Evolutionary conservation across 2,329 filamentous ascomycete genomes (phyloP).

Genomic region (Exserohilum rostratum): DNA sequence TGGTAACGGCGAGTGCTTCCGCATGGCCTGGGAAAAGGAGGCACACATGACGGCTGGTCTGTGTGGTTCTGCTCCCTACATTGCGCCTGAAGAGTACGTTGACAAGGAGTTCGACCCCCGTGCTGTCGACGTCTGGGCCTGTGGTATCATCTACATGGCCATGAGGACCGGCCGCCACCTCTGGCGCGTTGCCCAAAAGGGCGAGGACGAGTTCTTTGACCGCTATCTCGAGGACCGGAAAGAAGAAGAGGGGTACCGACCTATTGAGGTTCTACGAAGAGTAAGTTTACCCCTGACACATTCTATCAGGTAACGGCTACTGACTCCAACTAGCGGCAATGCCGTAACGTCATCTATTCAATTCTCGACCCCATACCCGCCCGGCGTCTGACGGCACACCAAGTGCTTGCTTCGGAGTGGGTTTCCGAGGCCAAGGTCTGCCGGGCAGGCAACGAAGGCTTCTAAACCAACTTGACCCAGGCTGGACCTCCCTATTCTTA

Average conservation of each 20-base stretch:
- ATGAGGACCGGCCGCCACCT: slow-evolving; percentile 96
- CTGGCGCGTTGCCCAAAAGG: slow-evolving; percentile 95
- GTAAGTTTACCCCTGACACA: slow-evolving; percentile 62
- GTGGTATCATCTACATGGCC: slow-evolving; percentile 99
- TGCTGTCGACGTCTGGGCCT: slow-evolving; percentile 98
- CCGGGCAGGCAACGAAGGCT: slow-evolving; percentile 93
- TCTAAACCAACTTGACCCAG: slow-evolving; percentile 58
- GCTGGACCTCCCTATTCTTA: slow-evolving; percentile 17
- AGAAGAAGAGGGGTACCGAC: slow-evolving; percentile 93
- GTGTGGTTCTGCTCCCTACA: slow-evolving; percentile 95
- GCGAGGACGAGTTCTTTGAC: slow-evolving; percentile 96
- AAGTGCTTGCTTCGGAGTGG: slow-evolving; percentile 98
- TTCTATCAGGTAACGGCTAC: neutral
- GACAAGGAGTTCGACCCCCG: slow-evolving; percentile 96
- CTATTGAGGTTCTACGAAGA: slow-evolving; percentile 92
- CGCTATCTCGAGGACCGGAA: slow-evolving; percentile 91
- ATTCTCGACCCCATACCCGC: slow-evolving; percentile 94
- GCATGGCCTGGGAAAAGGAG: slow-evolving; percentile 99
- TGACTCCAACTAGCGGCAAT: slow-evolving; percentile 72
- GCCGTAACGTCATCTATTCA: slow-evolving; percentile 98
- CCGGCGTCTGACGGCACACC: slow-evolving; percentile 90
- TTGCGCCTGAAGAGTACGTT: slow-evolving; percentile 93
- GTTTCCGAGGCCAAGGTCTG: slow-evolving; percentile 96
- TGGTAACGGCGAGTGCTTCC: slow-evolving; percentile 97
- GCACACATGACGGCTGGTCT: slow-evolving; percentile 97